Conservation (phyloP, 768 basidiomycete genomes). For the Rhodotorula diobovata region DNA sequence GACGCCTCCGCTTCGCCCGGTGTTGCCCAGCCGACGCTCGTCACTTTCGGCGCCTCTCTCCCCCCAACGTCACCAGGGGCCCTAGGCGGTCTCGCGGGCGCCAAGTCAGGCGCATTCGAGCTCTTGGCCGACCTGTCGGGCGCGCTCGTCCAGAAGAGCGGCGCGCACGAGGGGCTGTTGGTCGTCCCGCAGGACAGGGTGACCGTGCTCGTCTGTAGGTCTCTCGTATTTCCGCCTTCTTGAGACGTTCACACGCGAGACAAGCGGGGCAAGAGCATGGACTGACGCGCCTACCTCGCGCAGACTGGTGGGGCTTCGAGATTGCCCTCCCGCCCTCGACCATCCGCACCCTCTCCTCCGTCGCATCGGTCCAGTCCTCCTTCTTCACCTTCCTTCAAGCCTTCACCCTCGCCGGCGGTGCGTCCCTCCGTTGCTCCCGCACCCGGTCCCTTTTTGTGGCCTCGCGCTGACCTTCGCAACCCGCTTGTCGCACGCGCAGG, state of each 20-base stretch:
- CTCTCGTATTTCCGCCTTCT: not conserved
- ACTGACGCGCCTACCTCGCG: not conserved
- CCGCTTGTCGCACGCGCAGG: not conserved
- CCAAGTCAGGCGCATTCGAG: slow-evolving; percentile 21
- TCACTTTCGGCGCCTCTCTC: not conserved
- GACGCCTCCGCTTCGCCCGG: not conserved
- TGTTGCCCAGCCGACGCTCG: not conserved
- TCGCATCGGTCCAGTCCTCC: slow-evolving; percentile 59
- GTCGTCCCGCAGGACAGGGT: slow-evolving; percentile 32
- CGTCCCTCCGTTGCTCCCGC: not conserved
- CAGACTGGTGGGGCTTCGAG: slow-evolving; percentile 91
- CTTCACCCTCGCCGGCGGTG: slow-evolving; percentile 63
- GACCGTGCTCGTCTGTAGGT: slow-evolving; percentile 37
- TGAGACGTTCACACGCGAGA: not conserved
- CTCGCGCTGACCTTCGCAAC: not conserved
- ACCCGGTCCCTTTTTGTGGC: too few relatives aligned
- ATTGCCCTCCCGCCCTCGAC: slow-evolving; percentile 68
- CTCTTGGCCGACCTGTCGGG: slow-evolving; percentile 20
- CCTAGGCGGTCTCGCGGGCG: not conserved
- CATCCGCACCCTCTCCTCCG: slow-evolving; percentile 59
- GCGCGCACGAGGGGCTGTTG: not conserved
- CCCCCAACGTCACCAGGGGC: not conserved
- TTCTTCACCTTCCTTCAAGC: slow-evolving; percentile 72
- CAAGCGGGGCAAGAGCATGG: too few relatives aligned
- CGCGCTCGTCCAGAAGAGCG: slow-evolving; percentile 1